These are phyloP conservation scores for Gnomoniopsis smithogilvyi DNA, from an alignment of 2,329 filamentous ascomycete species.

Conservation along the genomic window DNA sequence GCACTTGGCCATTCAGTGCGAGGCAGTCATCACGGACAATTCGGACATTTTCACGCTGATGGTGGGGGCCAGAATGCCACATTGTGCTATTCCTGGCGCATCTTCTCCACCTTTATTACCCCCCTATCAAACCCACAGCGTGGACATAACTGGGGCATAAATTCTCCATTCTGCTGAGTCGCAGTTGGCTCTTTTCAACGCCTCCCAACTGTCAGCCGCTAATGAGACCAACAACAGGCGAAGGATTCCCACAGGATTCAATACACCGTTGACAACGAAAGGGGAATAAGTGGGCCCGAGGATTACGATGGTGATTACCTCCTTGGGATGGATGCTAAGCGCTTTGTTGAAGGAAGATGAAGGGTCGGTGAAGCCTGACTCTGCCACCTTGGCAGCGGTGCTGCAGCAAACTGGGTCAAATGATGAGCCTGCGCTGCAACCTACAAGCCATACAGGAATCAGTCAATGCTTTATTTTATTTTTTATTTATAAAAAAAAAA, in stretches of 20 bases:
- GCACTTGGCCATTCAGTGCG: too few species aligned
- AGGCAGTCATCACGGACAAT: too few species aligned
- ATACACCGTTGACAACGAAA: not conserved
- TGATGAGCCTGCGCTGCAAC: not conserved
- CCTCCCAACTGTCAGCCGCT: not conserved
- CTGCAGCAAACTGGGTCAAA: not conserved
- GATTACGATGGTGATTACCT: not conserved
- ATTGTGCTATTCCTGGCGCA: not conserved
- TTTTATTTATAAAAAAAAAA: too few species aligned
- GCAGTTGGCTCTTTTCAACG: not conserved
- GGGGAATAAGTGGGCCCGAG: not conserved
- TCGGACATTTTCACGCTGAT: not conserved
- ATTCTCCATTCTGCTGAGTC: not conserved
- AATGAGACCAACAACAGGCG: not conserved
- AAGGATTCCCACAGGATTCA: not conserved
- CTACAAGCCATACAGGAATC: too few species aligned
- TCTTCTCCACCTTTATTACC: not conserved
- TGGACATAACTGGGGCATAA: not conserved
- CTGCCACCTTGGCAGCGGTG: not conserved
- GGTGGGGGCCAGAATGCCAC: not conserved
- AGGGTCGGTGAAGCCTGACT: not conserved
- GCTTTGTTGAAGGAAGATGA: too few species aligned
- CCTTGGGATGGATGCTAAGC: too few species aligned
- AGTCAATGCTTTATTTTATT: not conserved
- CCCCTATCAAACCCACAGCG: not conserved